Evolutionary conservation across 805 yeast genomes (phyloP), one percentile per base, ranked within the genome.

Genomic region (Pichia paraexigua): DNA sequence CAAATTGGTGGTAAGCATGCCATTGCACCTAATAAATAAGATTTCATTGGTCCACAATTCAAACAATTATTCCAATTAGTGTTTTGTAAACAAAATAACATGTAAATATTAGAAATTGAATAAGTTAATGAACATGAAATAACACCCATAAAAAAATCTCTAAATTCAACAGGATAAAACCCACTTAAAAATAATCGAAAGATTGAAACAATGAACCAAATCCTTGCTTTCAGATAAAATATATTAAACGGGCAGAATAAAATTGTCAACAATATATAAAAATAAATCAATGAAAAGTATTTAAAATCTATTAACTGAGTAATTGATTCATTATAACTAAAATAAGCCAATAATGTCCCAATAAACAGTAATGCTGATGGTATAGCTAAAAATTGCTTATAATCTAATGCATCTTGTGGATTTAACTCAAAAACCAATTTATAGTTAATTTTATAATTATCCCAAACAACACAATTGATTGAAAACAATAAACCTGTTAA

Each of bases 81-180:
- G 1, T 82, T 76, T 63, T 87, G 88, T 28, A 89, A 71, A 64
- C 99, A 94, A 58, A 87, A 81, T 68, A 89, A 88, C 66, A 90
- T 78, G 1, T 94, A 85, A 42, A 87, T 68, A 58, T 91, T 92
- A 5, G 96, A 85, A 71, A 89, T 72, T 0, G 97, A 77, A 68
- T 94, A 94, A 1, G 96, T 87, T 60, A 94, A 72, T 32, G 96
- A 86, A 67, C 95, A 87, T 44, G 91, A 71, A 25, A 92, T 81
- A 66, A 94, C 99, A 24, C 97, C 99, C 50, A 91, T 58, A 65
- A 88, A 89, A 73, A 94, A 92, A 68, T 94, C 99, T 52, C 91
- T 76, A 63, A 94, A 94, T 68, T 92, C 97, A 48, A 94, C 97
- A 0, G 98, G 96, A 61, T 85, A 94, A 43, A 90, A 72, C 0